Percentiles rank a stretch among this genome's conserved stretches.
phyloP scores from a whole-genome alignment of 2,329 filamentous ascomycete species.

The Exophiala sp. region DNA sequence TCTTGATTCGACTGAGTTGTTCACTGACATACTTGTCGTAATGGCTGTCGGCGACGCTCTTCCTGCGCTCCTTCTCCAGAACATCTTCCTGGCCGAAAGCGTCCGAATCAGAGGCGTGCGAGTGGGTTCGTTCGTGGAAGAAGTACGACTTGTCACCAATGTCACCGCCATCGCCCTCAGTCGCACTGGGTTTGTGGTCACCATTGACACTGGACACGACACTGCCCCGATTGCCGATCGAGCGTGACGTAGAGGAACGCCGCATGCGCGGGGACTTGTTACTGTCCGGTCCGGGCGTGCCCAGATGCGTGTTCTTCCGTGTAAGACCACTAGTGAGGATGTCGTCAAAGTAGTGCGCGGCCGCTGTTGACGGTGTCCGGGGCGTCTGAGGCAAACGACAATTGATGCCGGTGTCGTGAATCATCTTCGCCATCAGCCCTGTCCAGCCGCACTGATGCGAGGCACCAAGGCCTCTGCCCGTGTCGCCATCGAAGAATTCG shows the following conservation, averaged over 20 bases:
- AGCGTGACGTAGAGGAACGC: slow-evolving; percentile 59
- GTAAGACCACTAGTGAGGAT: slow-evolving; percentile 58
- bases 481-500: slow-evolving; percentile 94
- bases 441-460: slow-evolving; percentile 97
- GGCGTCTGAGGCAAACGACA: slow-evolving; percentile 91
- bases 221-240: slow-evolving; percentile 77
- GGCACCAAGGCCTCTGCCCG: slow-evolving; percentile 79
- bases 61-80: slow-evolving; percentile 35
- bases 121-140: neutral
- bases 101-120: slow-evolving; percentile 15
- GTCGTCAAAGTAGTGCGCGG: slow-evolving; percentile 94
- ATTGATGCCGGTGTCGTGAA: slow-evolving; percentile 88
- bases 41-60: slow-evolving; percentile 57
- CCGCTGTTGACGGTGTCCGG: slow-evolving; percentile 73
- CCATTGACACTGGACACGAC: slow-evolving; percentile 23
- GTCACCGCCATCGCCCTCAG: slow-evolving; percentile 35
- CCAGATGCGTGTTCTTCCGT: slow-evolving; percentile 28
- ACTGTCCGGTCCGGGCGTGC: slow-evolving; percentile 17
- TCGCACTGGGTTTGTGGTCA: slow-evolving; percentile 40
- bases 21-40: slow-evolving; percentile 76
- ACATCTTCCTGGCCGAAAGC: slow-evolving; percentile 26
- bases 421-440: slow-evolving; percentile 89
- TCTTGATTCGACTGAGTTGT: slow-evolving; percentile 68
- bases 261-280: slow-evolving; percentile 37
- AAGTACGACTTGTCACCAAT: slow-evolving; percentile 38